Evolutionary conservation across 306 rosid species (phyloP).

Genomic region (Erythrophleum fordii): DNA sequence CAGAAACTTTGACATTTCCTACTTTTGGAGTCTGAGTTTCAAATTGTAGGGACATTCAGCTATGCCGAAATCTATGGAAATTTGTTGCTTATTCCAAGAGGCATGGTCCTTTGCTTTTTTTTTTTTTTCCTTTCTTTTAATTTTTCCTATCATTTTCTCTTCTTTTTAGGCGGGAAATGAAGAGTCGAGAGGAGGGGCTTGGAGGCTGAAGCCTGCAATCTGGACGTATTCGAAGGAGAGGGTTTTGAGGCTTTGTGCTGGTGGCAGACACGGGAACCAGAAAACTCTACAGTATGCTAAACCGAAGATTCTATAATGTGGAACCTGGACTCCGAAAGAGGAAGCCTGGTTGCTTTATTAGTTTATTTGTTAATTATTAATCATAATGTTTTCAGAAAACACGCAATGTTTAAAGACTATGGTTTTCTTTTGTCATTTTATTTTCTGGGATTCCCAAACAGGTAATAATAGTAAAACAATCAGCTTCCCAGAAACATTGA

Average conservation of each 20-base stretch:
- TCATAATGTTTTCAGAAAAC: slow-evolving; percentile 3
- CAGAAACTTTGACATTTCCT: slow-evolving; percentile 47
- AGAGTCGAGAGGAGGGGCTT: slow-evolving; percentile 36
- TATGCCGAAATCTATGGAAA: slow-evolving; percentile 50
- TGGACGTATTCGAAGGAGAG: slow-evolving; percentile 23
- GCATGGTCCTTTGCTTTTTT: slow-evolving; percentile 37
- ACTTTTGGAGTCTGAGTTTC: slow-evolving; percentile 42
- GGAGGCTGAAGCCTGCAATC: slow-evolving; percentile 42
- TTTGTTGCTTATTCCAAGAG: slow-evolving; percentile 44
- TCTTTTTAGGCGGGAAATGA: slow-evolving; percentile 54
- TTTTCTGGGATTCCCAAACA: neutral
- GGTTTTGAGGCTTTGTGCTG: slow-evolving; percentile 39
- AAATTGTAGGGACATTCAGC: slow-evolving; percentile 62
- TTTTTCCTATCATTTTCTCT: slow-evolving; percentile 16
- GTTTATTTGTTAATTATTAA: neutral
- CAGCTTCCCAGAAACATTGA: neutral
- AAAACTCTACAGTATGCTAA: slow-evolving; percentile 37
- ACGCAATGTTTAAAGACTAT: neutral
- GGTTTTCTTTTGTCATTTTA: neutral
- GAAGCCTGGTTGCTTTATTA: neutral
- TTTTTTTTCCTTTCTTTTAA: neutral
- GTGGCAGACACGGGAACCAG: slow-evolving; percentile 65
- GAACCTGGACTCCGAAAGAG: slow-evolving; percentile 1
- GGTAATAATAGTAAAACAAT: too few relatives aligned
- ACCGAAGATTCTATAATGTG: neutral